Evolutionary conservation across 768 basidiomycete species (phyloP).

Genomic region (Auricularia heimuer): DNA sequence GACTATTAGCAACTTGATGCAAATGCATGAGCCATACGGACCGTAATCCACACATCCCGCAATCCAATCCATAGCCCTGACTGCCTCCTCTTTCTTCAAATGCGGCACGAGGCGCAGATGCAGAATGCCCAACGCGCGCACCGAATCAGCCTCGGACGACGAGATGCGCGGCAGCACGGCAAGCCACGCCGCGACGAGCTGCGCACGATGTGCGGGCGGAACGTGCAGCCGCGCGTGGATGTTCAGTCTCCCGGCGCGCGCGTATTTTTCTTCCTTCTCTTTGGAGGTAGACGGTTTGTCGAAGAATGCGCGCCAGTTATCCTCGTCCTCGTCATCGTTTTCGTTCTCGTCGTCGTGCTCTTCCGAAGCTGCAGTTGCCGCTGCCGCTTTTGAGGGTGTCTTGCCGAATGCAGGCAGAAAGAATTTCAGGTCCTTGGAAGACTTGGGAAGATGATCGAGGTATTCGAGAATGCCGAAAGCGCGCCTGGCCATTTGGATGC

Average conservation of each 20-base stretch:
- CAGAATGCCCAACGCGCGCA: conserved; percentile 63
- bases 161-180: conserved; percentile 54
- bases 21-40: conserved; percentile 21
- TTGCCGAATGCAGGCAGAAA: conserved; percentile 66
- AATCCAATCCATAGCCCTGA: conserved; percentile 89
- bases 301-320: conserved; percentile 80
- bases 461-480: conserved; percentile 57
- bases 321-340: conserved; percentile 33
- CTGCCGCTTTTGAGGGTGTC: conserved; percentile 26
- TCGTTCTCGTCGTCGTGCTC: conserved; percentile 25
- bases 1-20: not conserved
- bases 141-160: conserved; percentile 21
- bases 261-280: conserved; percentile 35
- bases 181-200: conserved; percentile 78
- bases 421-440: conserved; percentile 63
- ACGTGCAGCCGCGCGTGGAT: conserved; percentile 72
- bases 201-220: conserved; percentile 63
- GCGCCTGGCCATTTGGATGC: conserved; percentile 37
- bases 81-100: conserved; percentile 47
- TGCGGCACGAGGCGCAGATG: conserved; percentile 79
- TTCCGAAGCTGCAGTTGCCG: conserved; percentile 21
- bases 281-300: conserved; percentile 43
- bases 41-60: conserved; percentile 75
- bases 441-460: conserved; percentile 65
- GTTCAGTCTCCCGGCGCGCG: conserved; percentile 45